A percentile compares a stretch with the other conserved stretches of the same genome.
phyloP scores from a whole-genome alignment of 1,284 basidiomycete species.

The Dichomitus squalens region DNA sequence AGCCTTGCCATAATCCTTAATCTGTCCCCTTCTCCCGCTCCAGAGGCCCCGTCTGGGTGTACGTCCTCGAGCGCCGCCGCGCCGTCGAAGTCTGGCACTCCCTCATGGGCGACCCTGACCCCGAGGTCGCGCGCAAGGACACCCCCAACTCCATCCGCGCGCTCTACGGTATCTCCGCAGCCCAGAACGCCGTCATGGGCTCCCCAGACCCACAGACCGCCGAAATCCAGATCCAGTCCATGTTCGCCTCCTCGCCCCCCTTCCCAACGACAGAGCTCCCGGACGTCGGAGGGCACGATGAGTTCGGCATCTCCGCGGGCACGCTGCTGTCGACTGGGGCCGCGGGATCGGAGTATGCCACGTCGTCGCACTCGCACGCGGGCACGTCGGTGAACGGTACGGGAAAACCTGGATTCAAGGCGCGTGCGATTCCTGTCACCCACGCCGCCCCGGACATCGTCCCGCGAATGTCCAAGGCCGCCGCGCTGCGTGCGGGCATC shows the following conservation, averaged over 20 bases:
- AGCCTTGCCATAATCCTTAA: conserved; percentile 4
- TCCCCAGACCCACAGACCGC: conserved; percentile 64
- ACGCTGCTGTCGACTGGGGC: conserved; percentile 46
- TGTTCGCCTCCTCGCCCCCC: conserved; percentile 79
- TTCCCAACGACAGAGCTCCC: conserved; percentile 72
- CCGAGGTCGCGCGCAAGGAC: conserved; percentile 52
- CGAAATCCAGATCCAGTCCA: conserved; percentile 72
- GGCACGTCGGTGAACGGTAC: conserved; percentile 41
- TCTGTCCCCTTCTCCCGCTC: neutral
- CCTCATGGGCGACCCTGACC: conserved; percentile 69
- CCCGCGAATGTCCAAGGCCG: conserved; percentile 78
- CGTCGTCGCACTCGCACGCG: conserved; percentile 41
- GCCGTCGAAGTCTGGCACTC: conserved; percentile 77
- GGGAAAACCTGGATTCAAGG: conserved; percentile 62
- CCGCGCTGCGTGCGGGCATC: conserved; percentile 70
- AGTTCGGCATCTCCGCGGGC: conserved; percentile 35
- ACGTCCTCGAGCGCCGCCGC: conserved; percentile 77
- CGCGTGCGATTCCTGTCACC: conserved; percentile 69
- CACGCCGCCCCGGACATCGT: conserved; percentile 65
- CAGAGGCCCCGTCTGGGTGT: conserved; percentile 85
- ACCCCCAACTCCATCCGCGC: conserved; percentile 69
- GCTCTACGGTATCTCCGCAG: conserved; percentile 54
- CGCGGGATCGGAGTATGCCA: conserved; percentile 39
- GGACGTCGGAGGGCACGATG: conserved; percentile 33
- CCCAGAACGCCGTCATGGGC: conserved; percentile 71